These are phyloP conservation scores for Lactarius evosmus DNA, from an alignment of 768 basidiomycete genomes.

Conservation along the genomic window DNA sequence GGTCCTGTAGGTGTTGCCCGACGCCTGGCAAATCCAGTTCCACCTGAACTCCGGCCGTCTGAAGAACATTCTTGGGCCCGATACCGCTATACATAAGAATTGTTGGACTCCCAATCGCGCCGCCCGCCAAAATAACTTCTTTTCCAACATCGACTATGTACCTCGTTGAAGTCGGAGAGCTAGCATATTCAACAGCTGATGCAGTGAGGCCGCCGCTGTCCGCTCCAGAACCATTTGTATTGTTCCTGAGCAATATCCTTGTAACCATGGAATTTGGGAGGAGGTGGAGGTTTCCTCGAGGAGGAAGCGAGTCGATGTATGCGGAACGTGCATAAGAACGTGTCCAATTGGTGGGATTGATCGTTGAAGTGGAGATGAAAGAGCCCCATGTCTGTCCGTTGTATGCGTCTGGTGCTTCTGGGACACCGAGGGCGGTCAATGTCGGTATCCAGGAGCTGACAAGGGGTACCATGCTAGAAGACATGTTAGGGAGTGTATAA, in stretches of 20 bases:
- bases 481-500: not conserved
- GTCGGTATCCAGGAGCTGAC: slow-evolving; percentile 47
- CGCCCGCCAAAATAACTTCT: slow-evolving; percentile 54
- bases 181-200: slow-evolving; percentile 49
- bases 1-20: slow-evolving; percentile 58
- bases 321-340: slow-evolving; percentile 62
- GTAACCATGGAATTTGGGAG: slow-evolving; percentile 60
- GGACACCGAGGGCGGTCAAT: slow-evolving; percentile 45
- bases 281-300: slow-evolving; percentile 61
- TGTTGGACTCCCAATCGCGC: slow-evolving; percentile 51
- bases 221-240: slow-evolving; percentile 30
- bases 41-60: slow-evolving; percentile 44
- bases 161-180: slow-evolving; percentile 32
- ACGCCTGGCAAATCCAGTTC: slow-evolving; percentile 54
- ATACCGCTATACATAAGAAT: slow-evolving; percentile 57
- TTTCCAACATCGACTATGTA: slow-evolving; percentile 53
- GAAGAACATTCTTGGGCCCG: slow-evolving; percentile 52
- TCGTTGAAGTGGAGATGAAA: slow-evolving; percentile 53
- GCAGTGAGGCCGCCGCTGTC: slow-evolving; percentile 41
- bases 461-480: slow-evolving; percentile 28
- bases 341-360: slow-evolving; percentile 63
- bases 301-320: slow-evolving; percentile 63
- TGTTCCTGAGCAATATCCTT: slow-evolving; percentile 43
- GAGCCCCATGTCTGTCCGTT: slow-evolving; percentile 49
- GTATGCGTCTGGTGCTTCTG: slow-evolving; percentile 41